These are phyloP conservation scores for Hirsutella minnesotensis DNA, from an alignment of 2,329 filamentous ascomycete species.

Conservation along the genomic window DNA sequence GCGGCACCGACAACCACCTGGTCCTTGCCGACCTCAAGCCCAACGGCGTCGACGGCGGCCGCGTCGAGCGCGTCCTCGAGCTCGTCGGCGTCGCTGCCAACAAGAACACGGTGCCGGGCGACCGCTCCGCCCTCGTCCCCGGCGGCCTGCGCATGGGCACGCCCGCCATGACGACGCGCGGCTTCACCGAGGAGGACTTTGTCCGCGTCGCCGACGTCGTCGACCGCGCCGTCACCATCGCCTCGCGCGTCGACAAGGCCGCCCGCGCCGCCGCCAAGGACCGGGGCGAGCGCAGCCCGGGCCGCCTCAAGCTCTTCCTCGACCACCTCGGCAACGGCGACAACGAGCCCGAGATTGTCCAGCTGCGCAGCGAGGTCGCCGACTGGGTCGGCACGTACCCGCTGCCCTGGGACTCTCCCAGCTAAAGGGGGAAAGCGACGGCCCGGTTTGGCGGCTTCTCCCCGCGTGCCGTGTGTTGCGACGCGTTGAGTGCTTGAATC, in stretches of 20 bases:
- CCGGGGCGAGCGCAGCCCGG: constrained; percentile 52
- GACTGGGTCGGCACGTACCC: constrained; percentile 68
- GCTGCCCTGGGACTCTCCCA: constrained; percentile 48
- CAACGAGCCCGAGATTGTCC: constrained; percentile 57
- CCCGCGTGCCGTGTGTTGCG: no score
- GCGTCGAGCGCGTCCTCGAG: constrained; percentile 82
- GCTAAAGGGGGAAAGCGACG: constrained; percentile 8
- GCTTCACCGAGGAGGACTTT: constrained; percentile 86
- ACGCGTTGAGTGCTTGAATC: no score
- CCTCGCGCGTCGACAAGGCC: constrained; percentile 62
- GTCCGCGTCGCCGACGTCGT: constrained; percentile 75
- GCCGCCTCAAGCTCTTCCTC: constrained; percentile 54
- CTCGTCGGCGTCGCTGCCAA: constrained; percentile 94
- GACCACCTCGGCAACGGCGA: constrained; percentile 58
- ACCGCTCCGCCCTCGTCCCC: constrained; percentile 85
- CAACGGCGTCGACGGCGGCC: constrained; percentile 74
- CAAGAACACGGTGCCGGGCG: constrained; percentile 97
- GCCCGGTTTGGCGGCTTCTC: no score
- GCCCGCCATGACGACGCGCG: constrained; percentile 93
- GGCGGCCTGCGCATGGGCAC: constrained; percentile 90
- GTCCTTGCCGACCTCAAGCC: constrained; percentile 87
- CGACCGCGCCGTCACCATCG: constrained; percentile 70
- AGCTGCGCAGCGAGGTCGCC: constrained; percentile 62
- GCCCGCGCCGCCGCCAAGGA: constrained; percentile 58
- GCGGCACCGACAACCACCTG: constrained; percentile 95